Conservation (phyloP, 495 filamentous ascomycete genomes). For the Penicillium egyptiacum region DNA sequence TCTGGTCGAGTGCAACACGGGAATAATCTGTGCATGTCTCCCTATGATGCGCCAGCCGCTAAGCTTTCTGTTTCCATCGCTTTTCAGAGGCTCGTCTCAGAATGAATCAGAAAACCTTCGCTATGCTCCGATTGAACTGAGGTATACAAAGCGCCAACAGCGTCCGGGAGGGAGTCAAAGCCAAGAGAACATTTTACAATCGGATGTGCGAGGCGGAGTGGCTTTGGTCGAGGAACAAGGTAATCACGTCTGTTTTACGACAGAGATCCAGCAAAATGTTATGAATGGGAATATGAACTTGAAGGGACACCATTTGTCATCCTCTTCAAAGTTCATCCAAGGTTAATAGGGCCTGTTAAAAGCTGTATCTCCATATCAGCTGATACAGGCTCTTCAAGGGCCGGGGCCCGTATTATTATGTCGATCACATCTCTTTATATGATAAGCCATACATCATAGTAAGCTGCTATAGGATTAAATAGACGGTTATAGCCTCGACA, state of each 20-base stretch:
- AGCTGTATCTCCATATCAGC: too few species aligned
- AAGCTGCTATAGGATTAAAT: too few species aligned
- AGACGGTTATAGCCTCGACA: too few species aligned
- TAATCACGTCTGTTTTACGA: conserved; percentile 1
- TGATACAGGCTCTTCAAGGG: too few species aligned
- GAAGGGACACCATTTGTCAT: background rate
- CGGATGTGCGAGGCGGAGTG: background rate
- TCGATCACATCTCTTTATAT: too few species aligned
- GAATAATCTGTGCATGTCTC: conserved; percentile 13
- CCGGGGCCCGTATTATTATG: too few species aligned
- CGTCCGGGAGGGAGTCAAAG: background rate
- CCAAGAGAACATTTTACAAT: conserved; percentile 5
- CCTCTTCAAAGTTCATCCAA: too few species aligned
- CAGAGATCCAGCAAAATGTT: conserved; percentile 7
- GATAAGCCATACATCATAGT: too few species aligned
- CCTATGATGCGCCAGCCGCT: conserved; percentile 11
- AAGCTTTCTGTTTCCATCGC: conserved; percentile 5
- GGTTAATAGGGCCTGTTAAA: too few species aligned
- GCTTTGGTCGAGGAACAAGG: background rate
- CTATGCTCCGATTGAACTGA: conserved; percentile 2
- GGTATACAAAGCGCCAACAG: background rate
- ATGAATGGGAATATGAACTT: background rate
- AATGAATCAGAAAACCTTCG: background rate
- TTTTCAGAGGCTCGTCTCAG: conserved; percentile 1
- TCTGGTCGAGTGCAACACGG: conserved; percentile 11